A percentile compares a stretch with the other conserved stretches of the same genome.
Evolutionary conservation across 768 basidiomycete species (phyloP).

Genomic region (Mycena albidolilacea): DNA sequence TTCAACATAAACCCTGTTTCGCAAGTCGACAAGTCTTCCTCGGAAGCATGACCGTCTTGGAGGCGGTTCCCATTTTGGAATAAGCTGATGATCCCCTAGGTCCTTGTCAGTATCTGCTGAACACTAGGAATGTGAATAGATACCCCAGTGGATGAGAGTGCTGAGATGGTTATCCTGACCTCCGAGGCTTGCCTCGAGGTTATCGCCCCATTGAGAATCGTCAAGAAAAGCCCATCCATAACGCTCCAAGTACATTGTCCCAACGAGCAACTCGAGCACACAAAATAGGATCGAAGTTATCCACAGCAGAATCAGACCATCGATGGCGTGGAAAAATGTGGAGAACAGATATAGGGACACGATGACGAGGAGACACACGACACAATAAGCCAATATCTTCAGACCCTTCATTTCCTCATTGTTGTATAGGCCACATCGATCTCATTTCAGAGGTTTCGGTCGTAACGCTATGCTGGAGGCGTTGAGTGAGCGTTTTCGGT

Average conservation of each 20-base stretch:
- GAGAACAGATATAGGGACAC: too few species aligned
- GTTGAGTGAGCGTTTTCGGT: too few species aligned
- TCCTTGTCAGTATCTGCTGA: neutral
- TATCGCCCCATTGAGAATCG: slow-evolving; percentile 5
- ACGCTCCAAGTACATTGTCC: slow-evolving; percentile 35
- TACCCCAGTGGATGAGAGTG: slow-evolving; percentile 35
- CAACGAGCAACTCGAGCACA: slow-evolving; percentile 24
- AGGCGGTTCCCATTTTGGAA: neutral
- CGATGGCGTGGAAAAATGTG: slow-evolving; percentile 5
- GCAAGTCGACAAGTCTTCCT: neutral
- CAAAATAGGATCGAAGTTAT: neutral
- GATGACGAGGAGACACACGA: neutral
- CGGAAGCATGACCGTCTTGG: neutral
- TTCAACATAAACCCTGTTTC: neutral
- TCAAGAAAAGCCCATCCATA: slow-evolving; percentile 35
- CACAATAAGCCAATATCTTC: neutral
- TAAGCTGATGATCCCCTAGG: neutral
- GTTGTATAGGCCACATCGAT: neutral
- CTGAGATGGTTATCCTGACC: slow-evolving; percentile 32
- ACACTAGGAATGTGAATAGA: neutral
- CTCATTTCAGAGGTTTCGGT: slow-evolving; percentile 2
- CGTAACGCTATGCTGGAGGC: neutral
- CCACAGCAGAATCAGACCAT: slow-evolving; percentile 9
- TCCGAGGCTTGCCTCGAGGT: slow-evolving; percentile 13
- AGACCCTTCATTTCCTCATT: slow-evolving; percentile 20